Evolutionary conservation across 495 filamentous ascomycete genomes (phyloP), one percentile per base, ranked within the genome.

Genomic region (Penicillium longicatenatum): DNA sequence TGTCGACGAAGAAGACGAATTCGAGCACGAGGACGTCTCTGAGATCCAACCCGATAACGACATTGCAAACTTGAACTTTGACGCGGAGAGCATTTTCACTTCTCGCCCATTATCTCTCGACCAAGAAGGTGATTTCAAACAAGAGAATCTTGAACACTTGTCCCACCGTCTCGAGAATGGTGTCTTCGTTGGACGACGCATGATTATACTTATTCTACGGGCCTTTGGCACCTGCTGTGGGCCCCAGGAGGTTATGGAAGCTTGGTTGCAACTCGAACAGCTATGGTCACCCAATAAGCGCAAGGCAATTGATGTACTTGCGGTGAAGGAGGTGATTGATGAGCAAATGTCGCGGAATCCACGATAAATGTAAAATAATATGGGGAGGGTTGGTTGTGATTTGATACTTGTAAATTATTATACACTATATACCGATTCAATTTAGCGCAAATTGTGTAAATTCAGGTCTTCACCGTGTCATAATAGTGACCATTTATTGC

Each of bases 211-310:
- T 26, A 75, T 79, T 29, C 60, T 79, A 16, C 72, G 71, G 39
- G 77, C 75, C 2, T 79, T 79, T 56, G 75, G 77, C 35, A 54
- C 69, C 31, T 77, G 75, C 52, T 74, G 65, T 52, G 69, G 69
- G 3, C 67, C 69, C 10, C 51, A 69, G 19, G 72, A 76, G 53
- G 59, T 78, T 24, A 64, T 76, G 57, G 71, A 77, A 39, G 73
- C 66, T 37, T 79, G 73, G 74, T 45, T 73, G 37, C 70, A 75
- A 41, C 69, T 79, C 29, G 75, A 79, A 50, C 60, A 63, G 12
- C 67, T 78, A 16, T 79, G 77, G 77, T 69, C 75, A 46, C 70
- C 71, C 17, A 30, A 65, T 22, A 72, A 71, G 47, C 75, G 75
- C 58, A 73, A 65, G 46, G 66, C 66, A 22, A 43, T 53, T 22